Evolutionary conservation across 2,329 filamentous ascomycete genomes (phyloP).

Genomic region (Penicillium sclerotiorum): DNA sequence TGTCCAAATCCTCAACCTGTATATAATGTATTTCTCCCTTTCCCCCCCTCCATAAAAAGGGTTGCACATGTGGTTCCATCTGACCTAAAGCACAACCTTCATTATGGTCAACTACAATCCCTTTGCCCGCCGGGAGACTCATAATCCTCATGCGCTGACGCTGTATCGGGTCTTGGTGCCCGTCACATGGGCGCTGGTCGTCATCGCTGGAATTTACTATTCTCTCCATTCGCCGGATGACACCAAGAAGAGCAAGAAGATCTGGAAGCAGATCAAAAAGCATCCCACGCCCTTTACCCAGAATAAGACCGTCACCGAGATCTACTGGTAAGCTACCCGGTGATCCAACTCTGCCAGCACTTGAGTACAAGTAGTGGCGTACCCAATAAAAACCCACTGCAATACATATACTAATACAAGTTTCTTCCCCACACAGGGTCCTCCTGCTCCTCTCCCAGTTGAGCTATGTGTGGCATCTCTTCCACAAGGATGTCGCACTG

Average conservation of each 20-base stretch:
- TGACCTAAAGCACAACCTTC: not conserved
- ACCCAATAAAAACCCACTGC: no score
- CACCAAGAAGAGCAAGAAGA: conserved; percentile 62
- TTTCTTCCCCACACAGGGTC: conserved; percentile 54
- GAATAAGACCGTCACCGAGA: conserved; percentile 63
- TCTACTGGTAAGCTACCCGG: conserved; percentile 69
- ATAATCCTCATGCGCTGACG: conserved; percentile 63
- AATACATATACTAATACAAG: no score
- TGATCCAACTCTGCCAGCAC: not conserved
- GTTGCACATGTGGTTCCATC: not conserved
- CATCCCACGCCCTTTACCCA: conserved; percentile 74
- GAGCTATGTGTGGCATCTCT: conserved; percentile 75
- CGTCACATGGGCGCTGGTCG: conserved; percentile 72
- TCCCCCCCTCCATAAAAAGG: not conserved
- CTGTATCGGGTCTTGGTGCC: conserved; percentile 76
- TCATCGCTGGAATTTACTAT: conserved; percentile 76
- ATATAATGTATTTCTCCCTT: conserved; percentile 3
- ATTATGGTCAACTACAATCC: conserved; percentile 60
- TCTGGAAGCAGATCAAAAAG: conserved; percentile 73
- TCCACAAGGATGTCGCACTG: conserved; percentile 64
- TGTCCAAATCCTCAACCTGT: conserved; percentile 3
- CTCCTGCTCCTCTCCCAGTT: conserved; percentile 74
- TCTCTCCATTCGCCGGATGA: conserved; percentile 66
- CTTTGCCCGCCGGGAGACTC: conserved; percentile 70
- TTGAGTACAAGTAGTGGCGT: no score